Evolutionary conservation across 1,139 yeast genomes (phyloP), one percentile per base, ranked within the genome.

Genomic region (Candida neerlandica): DNA sequence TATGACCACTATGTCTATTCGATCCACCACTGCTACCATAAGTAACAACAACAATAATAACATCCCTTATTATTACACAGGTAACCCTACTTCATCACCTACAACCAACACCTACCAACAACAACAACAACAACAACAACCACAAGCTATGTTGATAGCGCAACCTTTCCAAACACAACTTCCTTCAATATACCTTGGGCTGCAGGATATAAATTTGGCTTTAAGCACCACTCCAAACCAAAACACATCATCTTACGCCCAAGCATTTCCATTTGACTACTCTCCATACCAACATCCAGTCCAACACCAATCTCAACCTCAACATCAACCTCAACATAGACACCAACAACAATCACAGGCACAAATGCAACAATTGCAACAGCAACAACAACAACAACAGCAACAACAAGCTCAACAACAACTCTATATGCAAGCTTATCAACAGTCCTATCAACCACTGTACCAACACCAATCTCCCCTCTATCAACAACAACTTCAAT

Each of bases 301-400:
- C 5, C 27, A 23, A 23, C 27, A 23, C 7, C 27, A 23, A 23
- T 5, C 27, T 4, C 27, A 23, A 5, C 27, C 5, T 23, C 27
- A 23, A 23, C 27, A 23, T 23, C 27, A 23, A 23, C 23, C 4
- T 21, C 23, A 21, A 4, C 23, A 21, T 21, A 4, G 6, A 21
- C 23, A 21, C 6, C 23, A 38, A 12, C 30, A 38, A 21, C 41
- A 38, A 14, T 46, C 39, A 34, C 43, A 39, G n/a, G n/a, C n/a
- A n/a, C n/a, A n/a, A n/a, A n/a, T n/a, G n/a, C n/a, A n/a, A n/a
- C n/a, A n/a, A n/a, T n/a, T n/a, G 26, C 23, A 19, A 33, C 41
- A 42, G 11, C 50, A 47, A 39, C 40, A 40, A 12, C 49, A 49
- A 23, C 37, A 15, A 27, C 43, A 43, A 19, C 44, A 44, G 23